These are phyloP conservation scores for Massospora cicadina DNA, from an alignment of 371 early-diverging fungal genomes.

Conservation along the genomic window DNA sequence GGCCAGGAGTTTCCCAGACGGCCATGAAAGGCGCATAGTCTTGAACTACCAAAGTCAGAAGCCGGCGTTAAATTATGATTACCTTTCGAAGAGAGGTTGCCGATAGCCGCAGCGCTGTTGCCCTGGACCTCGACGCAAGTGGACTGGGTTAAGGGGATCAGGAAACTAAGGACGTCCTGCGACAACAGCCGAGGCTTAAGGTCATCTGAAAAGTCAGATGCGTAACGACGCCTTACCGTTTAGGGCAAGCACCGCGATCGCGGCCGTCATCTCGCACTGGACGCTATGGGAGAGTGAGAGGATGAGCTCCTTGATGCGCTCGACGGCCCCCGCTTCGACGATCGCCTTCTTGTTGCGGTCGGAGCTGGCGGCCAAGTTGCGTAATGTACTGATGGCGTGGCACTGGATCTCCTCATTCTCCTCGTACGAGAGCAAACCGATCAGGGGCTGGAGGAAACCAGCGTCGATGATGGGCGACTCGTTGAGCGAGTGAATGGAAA, in stretches of 20 bases:
- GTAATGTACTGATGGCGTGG: slow-evolving; percentile 68
- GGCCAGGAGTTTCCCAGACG: slow-evolving; percentile 45
- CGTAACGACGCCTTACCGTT: slow-evolving; percentile 22
- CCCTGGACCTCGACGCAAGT: slow-evolving; percentile 56
- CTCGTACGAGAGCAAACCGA: slow-evolving; percentile 45
- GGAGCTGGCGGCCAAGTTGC: slow-evolving; percentile 71
- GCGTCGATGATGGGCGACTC: slow-evolving; percentile 70
- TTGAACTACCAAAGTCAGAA: slow-evolving; percentile 20
- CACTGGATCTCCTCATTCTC: slow-evolving; percentile 72
- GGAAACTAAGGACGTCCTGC: slow-evolving; percentile 38
- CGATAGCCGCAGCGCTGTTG: slow-evolving; percentile 70
- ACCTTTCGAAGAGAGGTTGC: slow-evolving; percentile 60
- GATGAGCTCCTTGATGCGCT: slow-evolving; percentile 45
- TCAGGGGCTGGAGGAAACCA: slow-evolving; percentile 57
- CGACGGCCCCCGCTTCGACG: slow-evolving; percentile 62
- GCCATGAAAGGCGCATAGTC: slow-evolving; percentile 46
- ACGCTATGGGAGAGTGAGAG: slow-evolving; percentile 38
- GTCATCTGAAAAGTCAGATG: slow-evolving; percentile 27
- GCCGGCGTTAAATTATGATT: slow-evolving; percentile 8
- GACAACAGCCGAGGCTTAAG: slow-evolving; percentile 48
- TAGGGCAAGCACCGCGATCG: slow-evolving; percentile 65
- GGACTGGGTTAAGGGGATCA: slow-evolving; percentile 50
- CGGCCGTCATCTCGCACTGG: slow-evolving; percentile 73
- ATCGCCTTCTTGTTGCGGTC: slow-evolving; percentile 61
- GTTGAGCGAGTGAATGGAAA: slow-evolving; percentile 76